A percentile compares a stretch with the other conserved stretches of the same genome.
phyloP scores from a whole-genome alignment of 805 yeast species.

The Barnettozyma vustinii region DNA sequence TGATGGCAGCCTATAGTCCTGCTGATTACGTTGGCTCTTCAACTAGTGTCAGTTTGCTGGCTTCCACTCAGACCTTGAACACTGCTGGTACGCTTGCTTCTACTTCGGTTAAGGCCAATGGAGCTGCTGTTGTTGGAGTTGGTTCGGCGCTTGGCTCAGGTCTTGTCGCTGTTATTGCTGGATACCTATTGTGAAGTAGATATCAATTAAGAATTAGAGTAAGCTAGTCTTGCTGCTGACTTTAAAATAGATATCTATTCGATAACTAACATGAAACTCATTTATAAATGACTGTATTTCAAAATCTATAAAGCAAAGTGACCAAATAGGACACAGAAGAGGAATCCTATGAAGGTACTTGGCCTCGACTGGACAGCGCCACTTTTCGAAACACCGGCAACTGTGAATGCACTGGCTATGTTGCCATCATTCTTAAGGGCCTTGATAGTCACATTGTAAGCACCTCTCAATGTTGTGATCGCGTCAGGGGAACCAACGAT shows the following conservation, averaged over 20 bases:
- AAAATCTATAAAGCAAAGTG: not conserved
- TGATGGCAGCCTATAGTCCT: not conserved
- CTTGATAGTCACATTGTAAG: not conserved
- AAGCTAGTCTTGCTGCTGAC: too few species aligned
- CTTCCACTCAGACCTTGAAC: not conserved
- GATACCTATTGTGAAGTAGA: not conserved
- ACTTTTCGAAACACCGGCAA: not conserved
- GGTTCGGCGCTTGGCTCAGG: not conserved
- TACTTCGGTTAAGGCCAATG: not conserved
- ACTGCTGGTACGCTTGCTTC: not conserved
- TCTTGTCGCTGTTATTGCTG: not conserved
- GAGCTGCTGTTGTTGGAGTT: not conserved
- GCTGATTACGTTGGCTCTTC: not conserved
- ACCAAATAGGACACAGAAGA: not conserved
- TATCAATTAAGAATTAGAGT: not conserved
- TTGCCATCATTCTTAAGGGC: not conserved
- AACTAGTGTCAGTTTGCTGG: not conserved
- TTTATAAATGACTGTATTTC: too few species aligned
- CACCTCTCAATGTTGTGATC: not conserved
- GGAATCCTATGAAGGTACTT: not conserved
- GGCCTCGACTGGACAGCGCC: not conserved
- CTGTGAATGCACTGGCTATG: not conserved
- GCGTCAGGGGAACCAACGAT: not conserved
- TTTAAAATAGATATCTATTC: too few species aligned
- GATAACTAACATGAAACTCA: too few species aligned